phyloP scores from a whole-genome alignment of 208 protist genomes.

The Angomonas desouzai region DNA sequence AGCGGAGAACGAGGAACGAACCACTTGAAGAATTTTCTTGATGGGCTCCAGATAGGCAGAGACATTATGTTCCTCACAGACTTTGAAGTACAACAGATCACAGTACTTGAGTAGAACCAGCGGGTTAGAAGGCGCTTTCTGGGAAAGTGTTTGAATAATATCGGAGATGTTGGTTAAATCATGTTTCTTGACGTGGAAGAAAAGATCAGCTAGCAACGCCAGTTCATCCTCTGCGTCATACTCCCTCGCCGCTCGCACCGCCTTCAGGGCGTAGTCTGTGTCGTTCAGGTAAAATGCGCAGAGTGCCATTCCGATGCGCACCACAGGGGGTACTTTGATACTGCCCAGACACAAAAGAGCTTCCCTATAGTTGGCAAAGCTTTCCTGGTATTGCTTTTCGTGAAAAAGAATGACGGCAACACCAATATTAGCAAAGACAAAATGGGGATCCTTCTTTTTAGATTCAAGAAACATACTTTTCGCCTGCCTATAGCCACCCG shows the following conservation, averaged over 20 bases:
- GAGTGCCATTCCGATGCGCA: constrained; percentile 80
- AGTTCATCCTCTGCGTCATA: constrained; percentile 71
- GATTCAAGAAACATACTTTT: constrained; percentile 63
- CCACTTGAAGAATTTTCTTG: constrained; percentile 43
- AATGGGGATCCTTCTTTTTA: constrained; percentile 37
- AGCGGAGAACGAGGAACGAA: constrained; percentile 34
- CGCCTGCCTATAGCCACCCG: constrained; percentile 46
- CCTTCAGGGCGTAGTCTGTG: constrained; percentile 43
- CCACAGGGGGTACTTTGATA: constrained; percentile 47
- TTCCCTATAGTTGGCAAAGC: constrained; percentile 67
- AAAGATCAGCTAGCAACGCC: constrained; percentile 64
- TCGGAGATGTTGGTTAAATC: constrained; percentile 50
- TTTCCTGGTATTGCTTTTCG: constrained; percentile 56
- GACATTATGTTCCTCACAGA: constrained; percentile 32
- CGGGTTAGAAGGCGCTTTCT: constrained; percentile 59
- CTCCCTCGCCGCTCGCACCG: constrained; percentile 57
- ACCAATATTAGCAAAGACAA: constrained; percentile 61
- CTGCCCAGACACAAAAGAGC: constrained; percentile 65
- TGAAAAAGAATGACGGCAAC: constrained; percentile 69
- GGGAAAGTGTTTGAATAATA: constrained; percentile 45
- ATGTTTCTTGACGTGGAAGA: constrained; percentile 68
- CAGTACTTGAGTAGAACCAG: constrained; percentile 68
- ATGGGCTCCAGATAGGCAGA: constrained; percentile 32
- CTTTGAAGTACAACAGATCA: constrained; percentile 83
- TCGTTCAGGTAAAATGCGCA: constrained; percentile 67